Evolutionary conservation across 805 yeast genomes (phyloP).

Genomic region (Ogataea pignaliae): DNA sequence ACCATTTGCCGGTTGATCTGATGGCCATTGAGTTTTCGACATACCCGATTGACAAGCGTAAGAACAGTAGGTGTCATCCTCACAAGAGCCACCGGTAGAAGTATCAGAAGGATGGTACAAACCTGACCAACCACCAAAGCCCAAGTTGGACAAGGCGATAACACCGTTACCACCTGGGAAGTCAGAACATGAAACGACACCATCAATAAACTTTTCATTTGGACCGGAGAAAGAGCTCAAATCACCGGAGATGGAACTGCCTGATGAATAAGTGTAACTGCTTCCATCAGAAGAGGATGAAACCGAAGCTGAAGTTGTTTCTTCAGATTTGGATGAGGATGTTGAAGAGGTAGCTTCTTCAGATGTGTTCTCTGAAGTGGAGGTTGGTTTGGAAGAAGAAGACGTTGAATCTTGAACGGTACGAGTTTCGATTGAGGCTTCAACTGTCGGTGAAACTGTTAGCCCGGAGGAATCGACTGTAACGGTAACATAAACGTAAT

Average conservation of each 20-base stretch:
- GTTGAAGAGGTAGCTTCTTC: constrained; percentile 23
- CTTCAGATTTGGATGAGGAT: constrained; percentile 26
- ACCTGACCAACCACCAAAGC: constrained; percentile 46
- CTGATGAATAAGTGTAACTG: constrained; percentile 50
- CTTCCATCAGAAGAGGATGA: constrained; percentile 36
- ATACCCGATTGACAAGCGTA: constrained; percentile 98
- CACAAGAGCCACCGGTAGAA: constrained; percentile 54
- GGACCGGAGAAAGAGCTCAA: neutral
- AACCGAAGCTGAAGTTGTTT: constrained; percentile 13
- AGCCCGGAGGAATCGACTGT: constrained; percentile 47
- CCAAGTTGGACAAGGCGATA: constrained; percentile 52
- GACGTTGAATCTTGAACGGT: constrained; percentile 7
- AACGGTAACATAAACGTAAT: constrained; percentile 46
- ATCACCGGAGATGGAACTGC: constrained; percentile 8
- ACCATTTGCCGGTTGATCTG: constrained; percentile 80
- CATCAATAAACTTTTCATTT: constrained; percentile 56
- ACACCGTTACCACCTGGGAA: constrained; percentile 80
- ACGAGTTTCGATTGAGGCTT: constrained; percentile 17
- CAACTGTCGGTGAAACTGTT: constrained; percentile 35
- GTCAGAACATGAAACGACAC: constrained; percentile 59
- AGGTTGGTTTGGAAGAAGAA: constrained; percentile 19
- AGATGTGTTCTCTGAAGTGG: constrained; percentile 27
- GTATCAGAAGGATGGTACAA: constrained; percentile 50
- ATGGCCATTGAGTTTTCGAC: constrained; percentile 99
- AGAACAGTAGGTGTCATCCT: constrained; percentile 91